Base-by-base conservation (phyloP, 2,329 filamentous ascomycete genomes). In the Emergomyces orientalis region DNA sequence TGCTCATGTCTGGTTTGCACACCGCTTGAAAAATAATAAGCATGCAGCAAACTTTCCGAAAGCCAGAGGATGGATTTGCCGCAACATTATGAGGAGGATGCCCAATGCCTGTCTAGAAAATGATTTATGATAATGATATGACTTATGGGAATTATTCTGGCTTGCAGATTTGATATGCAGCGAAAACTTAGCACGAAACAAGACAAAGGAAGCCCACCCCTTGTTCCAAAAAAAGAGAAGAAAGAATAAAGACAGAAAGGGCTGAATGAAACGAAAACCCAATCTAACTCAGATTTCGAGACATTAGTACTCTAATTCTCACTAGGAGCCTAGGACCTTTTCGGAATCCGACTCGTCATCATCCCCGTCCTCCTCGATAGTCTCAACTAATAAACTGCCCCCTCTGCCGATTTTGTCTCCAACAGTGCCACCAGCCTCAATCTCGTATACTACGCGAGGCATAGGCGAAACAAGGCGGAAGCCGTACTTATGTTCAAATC, bases 331-430 rank as follows among this genome's bases (percentile, higher is more conserved):
- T 25, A 8, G 39, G 9, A n/a, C 63, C 39, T 68, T 67, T 39
- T 69, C 70, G 19, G 71, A 71, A 5, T 79, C 80, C 0, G 54
- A 25, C 3, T 80, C 79, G 0, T 82, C 79, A 13, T 80, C 79
- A 0, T 81, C 80, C 1, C 82, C 81, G 0, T 82, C 81, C 3
- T 82, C 79, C 30, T 77, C 75, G 47, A 83, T 78, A 63, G 82
- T 82, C 77, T 99, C 94, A 14, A 97, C 92, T 67, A 97, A 89
- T 63, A 99, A 77, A 75, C 95, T 96, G 2, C 88, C 91, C 67
- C 90, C 92, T 68, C 87, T 82, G 3, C 93, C 91, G 72, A 97
- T 87, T 68, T 85, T 84, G 67, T 89, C 84, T 34, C 82, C 82
- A 69, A 97, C 82, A 27, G 84, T 88, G 3, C 84, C 85, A 0